These are phyloP conservation scores for Coccomyxa subellipsoidea DNA, from an alignment of 163 green algal species.

Conservation along the genomic window DNA sequence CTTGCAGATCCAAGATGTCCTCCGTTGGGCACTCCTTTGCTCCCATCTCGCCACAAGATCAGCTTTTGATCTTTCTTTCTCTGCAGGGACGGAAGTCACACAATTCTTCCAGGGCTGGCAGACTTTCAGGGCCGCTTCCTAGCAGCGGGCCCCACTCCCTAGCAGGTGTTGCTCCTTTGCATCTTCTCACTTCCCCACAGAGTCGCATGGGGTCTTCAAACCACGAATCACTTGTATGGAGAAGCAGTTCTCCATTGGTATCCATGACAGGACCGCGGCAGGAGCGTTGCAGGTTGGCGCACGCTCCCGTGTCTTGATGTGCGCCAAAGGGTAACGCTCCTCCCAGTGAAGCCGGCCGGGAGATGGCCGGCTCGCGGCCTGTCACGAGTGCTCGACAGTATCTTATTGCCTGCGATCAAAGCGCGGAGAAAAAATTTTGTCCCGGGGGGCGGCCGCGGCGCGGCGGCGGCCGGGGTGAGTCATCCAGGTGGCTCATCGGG, in stretches of 20 bases:
- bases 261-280: neutral
- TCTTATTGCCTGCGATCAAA: neutral
- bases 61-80: neutral
- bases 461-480: neutral
- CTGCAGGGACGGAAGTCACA: neutral
- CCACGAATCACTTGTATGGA: too few relatives aligned
- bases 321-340: neutral
- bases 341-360: neutral
- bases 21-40: too few relatives aligned
- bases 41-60: too few relatives aligned
- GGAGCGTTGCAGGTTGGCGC: neutral
- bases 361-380: too few relatives aligned
- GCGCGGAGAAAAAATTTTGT: neutral
- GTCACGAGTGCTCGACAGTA: too few relatives aligned
- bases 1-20: too few relatives aligned
- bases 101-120: neutral
- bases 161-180: neutral
- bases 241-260: neutral
- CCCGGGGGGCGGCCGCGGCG: too few relatives aligned
- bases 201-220: too few relatives aligned
- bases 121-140: neutral
- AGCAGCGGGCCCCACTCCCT: neutral
- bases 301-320: neutral
- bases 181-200: neutral
- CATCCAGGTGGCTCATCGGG: neutral